Evolutionary conservation across 2,329 filamentous ascomycete genomes (phyloP).

Genomic region (Cryphonectria nitschkei): DNA sequence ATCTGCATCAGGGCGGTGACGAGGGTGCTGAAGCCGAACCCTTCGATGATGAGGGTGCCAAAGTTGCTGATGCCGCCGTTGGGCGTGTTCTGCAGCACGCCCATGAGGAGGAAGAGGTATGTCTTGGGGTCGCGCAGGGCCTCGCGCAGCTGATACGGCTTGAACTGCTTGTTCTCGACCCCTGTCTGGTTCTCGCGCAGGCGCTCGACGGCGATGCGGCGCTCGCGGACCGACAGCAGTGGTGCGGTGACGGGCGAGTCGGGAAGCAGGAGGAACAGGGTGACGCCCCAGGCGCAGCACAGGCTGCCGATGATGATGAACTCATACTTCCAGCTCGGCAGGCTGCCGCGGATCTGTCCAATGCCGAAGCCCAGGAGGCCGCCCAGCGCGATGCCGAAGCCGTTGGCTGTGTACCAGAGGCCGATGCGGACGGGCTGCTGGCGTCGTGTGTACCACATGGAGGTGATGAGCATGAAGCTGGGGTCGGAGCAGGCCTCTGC

Average conservation of each 20-base stretch:
- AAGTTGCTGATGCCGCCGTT: conserved; percentile 43
- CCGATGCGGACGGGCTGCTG: conserved; percentile 28
- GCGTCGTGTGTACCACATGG: conserved; percentile 25
- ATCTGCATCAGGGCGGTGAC: conserved; percentile 42
- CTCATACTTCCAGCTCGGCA: conserved; percentile 39
- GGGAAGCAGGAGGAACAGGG: conserved; percentile 32
- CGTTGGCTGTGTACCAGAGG: conserved; percentile 29
- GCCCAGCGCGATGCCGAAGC: conserved; percentile 30
- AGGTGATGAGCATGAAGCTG: conserved; percentile 40
- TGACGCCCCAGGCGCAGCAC: conserved; percentile 38
- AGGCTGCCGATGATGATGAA: conserved; percentile 42
- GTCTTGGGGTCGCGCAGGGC: conserved; percentile 40
- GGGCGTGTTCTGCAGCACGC: conserved; percentile 28
- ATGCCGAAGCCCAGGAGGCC: conserved; percentile 42
- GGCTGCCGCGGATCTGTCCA: conserved; percentile 37
- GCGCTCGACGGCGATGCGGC: conserved; percentile 37
- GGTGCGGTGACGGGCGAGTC: conserved; percentile 33
- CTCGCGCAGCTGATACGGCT: conserved; percentile 38
- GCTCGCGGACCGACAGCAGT: conserved; percentile 35
- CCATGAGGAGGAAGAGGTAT: conserved; percentile 34
- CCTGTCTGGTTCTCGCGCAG: conserved; percentile 42
- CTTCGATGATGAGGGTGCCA: conserved; percentile 55
- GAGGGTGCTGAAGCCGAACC: conserved; percentile 54
- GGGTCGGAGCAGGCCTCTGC: conserved; percentile 23
- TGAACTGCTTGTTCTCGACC: conserved; percentile 39